Conservation (phyloP, 1,284 basidiomycete species). For the Puccinia polysora region DNA sequence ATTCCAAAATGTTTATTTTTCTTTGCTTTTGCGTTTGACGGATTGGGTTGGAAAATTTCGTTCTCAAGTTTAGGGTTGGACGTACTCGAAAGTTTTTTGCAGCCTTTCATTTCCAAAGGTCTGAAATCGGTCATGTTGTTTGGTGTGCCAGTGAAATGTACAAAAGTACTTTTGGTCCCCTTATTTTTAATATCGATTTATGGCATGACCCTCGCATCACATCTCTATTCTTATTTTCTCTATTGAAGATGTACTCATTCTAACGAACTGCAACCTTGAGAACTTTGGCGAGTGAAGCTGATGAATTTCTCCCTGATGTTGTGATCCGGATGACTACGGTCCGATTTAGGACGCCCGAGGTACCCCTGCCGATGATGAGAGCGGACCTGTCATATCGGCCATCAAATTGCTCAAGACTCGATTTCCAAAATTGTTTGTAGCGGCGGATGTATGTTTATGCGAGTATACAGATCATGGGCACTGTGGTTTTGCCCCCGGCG, state of each 20-base stretch:
- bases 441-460: conserved; percentile 96
- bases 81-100: conserved; percentile 78
- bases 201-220: no score
- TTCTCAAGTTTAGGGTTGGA: conserved; percentile 75
- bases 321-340: no score
- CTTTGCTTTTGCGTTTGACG: no score
- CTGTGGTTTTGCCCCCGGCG: conserved; percentile 74
- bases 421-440: conserved; percentile 81
- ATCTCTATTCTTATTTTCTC: no score
- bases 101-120: conserved; percentile 82
- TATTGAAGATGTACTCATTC: no score
- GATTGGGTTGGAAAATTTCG: neutral
- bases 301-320: no score
- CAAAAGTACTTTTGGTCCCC: conserved; percentile 62
- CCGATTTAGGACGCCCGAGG: conserved; percentile 68
- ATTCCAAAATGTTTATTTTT: no score
- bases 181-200: no score
- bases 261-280: no score
- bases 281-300: no score
- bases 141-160: conserved; percentile 79
- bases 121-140: conserved; percentile 89
- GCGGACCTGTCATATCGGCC: conserved; percentile 87
- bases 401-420: conserved; percentile 70
- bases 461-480: conserved; percentile 99
- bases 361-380: conserved; percentile 78